Evolutionary conservation across 345 rosid species (phyloP), one percentile per base, ranked within the genome.

Genomic region (Corchorus olitorius): DNA sequence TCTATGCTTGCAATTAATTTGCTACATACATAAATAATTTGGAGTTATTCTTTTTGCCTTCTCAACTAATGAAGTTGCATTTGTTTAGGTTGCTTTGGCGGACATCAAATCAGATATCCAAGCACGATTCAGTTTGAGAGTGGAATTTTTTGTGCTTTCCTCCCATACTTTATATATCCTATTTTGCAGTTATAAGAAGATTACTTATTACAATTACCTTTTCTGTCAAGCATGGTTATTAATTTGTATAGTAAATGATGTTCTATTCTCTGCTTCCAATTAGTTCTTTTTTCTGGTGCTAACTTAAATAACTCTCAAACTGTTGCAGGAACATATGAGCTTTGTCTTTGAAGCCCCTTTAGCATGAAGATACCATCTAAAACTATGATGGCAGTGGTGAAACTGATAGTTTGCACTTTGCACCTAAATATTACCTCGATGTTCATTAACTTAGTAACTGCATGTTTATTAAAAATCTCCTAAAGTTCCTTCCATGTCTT

Each of bases 81-180:
- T 79, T 71, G 15, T 33, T 55, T 76, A 92, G 97, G 93, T 92
- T 69, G 90, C 94, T 83, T 93, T 88, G 75, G 93, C 90, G 27
- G 70, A 92, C 97, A 71, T 92, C 94, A 52, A 90, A 86, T 67
- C 97, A 92, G 86, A 90, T 92, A 89, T 85, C 89, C 74, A 92
- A 88, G 86, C 93, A 88, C 16, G 97, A 92, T 78, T 90, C 94
- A 11, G 71, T 77, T 56, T 76, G 19, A 20, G 35, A 19, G 54
- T 20, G 72, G 56, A 4, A 65, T 22, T 60, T 27, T 27, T 33
- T 60, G 27, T 70, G 20, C 71, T 37, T 54, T 15, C 20, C 56
- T 41, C 22, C 3, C 19, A 53, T 54, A 37, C 14, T 49, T 17
- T 9, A 20, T 9, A 20, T 54, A 53, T 75, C 45, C 41, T 52